Percentiles rank a stretch among this genome's conserved stretches.
Evolutionary conservation across 1,284 basidiomycete genomes (phyloP).

Genomic region (Coniophora puteana): DNA sequence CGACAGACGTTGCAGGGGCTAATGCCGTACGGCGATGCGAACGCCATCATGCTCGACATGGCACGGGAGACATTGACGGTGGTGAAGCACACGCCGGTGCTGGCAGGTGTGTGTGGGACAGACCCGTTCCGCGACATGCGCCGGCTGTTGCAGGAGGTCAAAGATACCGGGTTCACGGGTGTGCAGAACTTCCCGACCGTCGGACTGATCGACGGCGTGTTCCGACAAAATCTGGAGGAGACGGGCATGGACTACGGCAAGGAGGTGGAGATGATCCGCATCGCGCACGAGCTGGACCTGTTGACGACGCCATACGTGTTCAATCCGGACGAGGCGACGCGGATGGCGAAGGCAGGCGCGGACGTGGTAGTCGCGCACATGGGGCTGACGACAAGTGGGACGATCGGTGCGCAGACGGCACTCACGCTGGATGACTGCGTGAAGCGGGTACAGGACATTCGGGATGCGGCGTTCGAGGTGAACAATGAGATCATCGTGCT

Average conservation of each 20-base stretch:
- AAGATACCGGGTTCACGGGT: conserved; percentile 24
- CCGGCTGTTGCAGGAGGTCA: conserved; percentile 19
- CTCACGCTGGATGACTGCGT: conserved; percentile 22
- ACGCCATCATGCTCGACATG: conserved; percentile 28
- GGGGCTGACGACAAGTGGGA: conserved; percentile 26
- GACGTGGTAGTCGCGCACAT: conserved; percentile 28
- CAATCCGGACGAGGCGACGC: conserved; percentile 20
- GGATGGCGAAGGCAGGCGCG: conserved; percentile 23
- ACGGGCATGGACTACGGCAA: conserved; percentile 27
- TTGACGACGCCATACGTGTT: conserved; percentile 27
- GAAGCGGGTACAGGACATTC: conserved; percentile 16
- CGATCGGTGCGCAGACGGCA: conserved; percentile 23
- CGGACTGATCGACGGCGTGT: conserved; percentile 26
- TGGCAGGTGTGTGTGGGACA: conserved; percentile 25
- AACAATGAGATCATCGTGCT: conserved; percentile 21
- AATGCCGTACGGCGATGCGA: conserved; percentile 30
- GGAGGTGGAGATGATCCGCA: conserved; percentile 29
- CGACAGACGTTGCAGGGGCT: conserved; percentile 17
- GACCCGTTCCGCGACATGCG: conserved; percentile 28
- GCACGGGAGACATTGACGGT: conserved; percentile 23
- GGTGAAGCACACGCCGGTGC: conserved; percentile 23
- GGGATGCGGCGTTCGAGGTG: conserved; percentile 15
- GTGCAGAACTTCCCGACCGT: conserved; percentile 29
- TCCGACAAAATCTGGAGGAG: conserved; percentile 28
- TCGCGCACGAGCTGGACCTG: conserved; percentile 22